Evolutionary conservation across 352 stramenopile species (phyloP).

Genomic region (Thalassiosira hispida): DNA sequence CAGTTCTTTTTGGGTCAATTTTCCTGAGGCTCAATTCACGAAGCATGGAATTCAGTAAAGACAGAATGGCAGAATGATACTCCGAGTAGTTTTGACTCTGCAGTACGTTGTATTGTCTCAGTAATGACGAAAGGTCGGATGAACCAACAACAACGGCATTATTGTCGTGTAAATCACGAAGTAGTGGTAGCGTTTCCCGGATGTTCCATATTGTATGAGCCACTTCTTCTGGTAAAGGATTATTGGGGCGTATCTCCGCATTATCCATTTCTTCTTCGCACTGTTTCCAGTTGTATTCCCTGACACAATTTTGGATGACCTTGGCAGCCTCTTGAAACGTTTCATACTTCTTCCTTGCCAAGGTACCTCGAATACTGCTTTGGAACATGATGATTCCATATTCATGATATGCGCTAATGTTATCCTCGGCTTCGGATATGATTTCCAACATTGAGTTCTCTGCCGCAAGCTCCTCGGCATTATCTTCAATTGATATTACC

Average conservation of each 20-base stretch:
- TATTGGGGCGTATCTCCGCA: neutral
- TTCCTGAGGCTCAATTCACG: constrained; percentile 6
- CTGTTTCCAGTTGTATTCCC: constrained; percentile 11
- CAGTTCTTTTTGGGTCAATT: neutral
- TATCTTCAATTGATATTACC: no score
- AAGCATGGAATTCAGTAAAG: constrained; percentile 13
- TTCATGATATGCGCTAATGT: neutral
- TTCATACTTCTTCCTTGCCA: constrained; percentile 5
- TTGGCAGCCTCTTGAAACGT: constrained; percentile 11
- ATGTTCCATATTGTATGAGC: neutral
- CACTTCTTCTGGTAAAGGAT: neutral
- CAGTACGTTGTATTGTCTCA: constrained; percentile 6
- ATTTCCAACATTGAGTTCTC: no score
- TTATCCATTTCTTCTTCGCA: neutral
- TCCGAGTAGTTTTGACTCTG: constrained; percentile 37
- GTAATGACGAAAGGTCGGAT: neutral
- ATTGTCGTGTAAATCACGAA: neutral
- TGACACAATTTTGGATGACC: constrained; percentile 24
- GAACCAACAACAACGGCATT: neutral
- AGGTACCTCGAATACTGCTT: constrained; percentile 13
- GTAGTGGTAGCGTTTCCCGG: neutral
- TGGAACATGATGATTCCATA: constrained; percentile 12
- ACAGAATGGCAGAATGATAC: constrained; percentile 27
- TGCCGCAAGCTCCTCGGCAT: no score
- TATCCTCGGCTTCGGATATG: neutral